Base-by-base conservation (phyloP, 306 rosid species). In the Citrullus mucosospermus region DNA sequence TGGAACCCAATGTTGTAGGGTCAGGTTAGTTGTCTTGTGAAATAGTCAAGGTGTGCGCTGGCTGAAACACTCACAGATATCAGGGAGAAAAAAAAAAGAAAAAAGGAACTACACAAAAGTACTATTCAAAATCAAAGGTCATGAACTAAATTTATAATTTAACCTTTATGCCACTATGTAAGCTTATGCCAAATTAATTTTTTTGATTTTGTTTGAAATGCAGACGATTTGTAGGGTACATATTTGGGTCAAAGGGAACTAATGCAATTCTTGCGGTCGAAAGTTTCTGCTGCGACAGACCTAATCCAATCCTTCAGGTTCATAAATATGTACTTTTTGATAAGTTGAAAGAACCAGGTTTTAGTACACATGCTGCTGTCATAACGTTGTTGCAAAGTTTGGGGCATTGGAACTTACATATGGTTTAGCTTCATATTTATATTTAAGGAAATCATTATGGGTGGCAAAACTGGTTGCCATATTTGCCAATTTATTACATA, bases 251-350 rank as follows among this genome's bases (percentile, higher is more conserved):
- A 0, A 92, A 80, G 70, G 92, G 97, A n/a, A 81, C 88, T 2
- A 69, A 87, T 62, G 93, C 84, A 8, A 62, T 95, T 50, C 90
- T 90, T 17, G 88, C 93, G 2, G 82, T 90, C 0, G 99, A 95
- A 83, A 73, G 83, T 85, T 91, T 84, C 77, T 95, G 93, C 86
- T 95, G 99, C 78, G 96, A 95, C 80, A 88, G 97, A 77, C 99
- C 97, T 58, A 95, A 95, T 89, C 99, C 99, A 56, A 78, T 84
- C 80, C 85, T 95, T 20, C 99, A 95, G 99, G 99, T 92, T 62
- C 53, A 16, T 60, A 43, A 59, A 34, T 39, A 39, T 67, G 1
- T 65, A 65, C 46, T 32, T 36, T 16, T 65, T 67, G 73, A 67
- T 38, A 17, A 67, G 50, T 38, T 67, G 28, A 39, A 38, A 6